A percentile compares a stretch with the other conserved stretches of the same genome.
Conservation (phyloP, 225 moss, liverwort and hornwort species). For the Rhytidiadelphus loreus region DNA sequence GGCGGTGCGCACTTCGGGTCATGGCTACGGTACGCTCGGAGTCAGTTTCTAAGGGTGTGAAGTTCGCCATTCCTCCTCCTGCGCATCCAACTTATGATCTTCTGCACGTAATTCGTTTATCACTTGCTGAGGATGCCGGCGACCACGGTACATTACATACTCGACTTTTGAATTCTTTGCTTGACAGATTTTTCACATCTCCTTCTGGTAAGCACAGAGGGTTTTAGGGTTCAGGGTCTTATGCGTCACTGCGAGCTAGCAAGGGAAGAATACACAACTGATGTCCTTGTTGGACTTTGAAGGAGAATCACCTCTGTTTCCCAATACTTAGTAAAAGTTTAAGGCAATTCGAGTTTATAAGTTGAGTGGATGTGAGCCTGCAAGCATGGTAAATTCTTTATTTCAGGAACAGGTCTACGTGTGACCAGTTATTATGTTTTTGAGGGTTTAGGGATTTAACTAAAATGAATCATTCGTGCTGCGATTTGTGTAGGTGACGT, state of each 20-base stretch:
- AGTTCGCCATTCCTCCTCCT: conserved; percentile 51
- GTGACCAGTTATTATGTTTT: neutral
- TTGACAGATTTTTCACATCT: neutral
- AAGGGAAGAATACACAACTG: neutral
- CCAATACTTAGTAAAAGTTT: neutral
- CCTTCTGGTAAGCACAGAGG: neutral
- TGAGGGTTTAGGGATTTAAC: conserved; percentile 2
- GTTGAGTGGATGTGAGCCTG: neutral
- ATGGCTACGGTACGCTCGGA: conserved; percentile 10
- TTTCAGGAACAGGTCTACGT: neutral
- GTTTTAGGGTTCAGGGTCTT: neutral
- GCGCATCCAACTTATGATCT: conserved; percentile 80
- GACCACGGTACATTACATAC: conserved; percentile 47
- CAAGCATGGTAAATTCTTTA: neutral
- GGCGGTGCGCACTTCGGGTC: neutral
- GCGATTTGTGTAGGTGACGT: conserved; percentile 54
- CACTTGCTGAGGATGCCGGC: conserved; percentile 85
- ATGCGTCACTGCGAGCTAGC: neutral
- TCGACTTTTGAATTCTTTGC: neutral
- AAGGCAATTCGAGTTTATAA: neutral
- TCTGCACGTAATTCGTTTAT: conserved; percentile 53
- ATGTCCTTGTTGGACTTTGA: neutral
- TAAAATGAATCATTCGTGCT: neutral
- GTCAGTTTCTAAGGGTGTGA: neutral
- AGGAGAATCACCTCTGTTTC: neutral